Base-by-base conservation (phyloP, 2,329 filamentous ascomycete genomes). In the Delphinella strobiligena region DNA sequence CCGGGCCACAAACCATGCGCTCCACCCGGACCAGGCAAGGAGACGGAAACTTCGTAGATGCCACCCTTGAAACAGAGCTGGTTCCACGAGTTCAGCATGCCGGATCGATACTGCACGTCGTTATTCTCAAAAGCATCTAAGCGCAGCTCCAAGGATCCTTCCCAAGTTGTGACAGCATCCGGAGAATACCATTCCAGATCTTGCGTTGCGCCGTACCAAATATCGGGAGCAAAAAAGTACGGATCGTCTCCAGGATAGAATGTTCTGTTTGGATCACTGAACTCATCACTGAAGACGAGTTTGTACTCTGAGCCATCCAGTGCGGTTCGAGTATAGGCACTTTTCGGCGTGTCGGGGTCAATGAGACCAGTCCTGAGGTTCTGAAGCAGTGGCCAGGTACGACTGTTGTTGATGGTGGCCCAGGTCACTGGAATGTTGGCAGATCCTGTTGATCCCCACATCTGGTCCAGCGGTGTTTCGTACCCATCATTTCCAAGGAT, bases 181-280 rank as follows among this genome's bases (percentile, higher is more conserved):
- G 70, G 60, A 54, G 68, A 57, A 52, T 73, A 64, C 69, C 69
- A 62, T 51, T 70, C 66, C 37, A 71, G 44, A 50, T 71, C 68
- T 38, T 61, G 51, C 3, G 68, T 72, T 5, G 66, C 66, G 32
- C 66, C 68, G 52, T 75, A 75, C 67, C 71, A 73, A 35, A 72
- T 56, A 46, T 74, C 61, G 11, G 64, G 62, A 10, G 66, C 69
- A 24, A 58, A 66, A 60, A 66, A 74, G 51, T 66, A 75, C 1
- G 71, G 68, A 47, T 74, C 71, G 45, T 74, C 71, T n/a, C 69
- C 71, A 19, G 64, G 61, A 45, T 72, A 74, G 48, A 75, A 74
- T 0, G 69, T 71, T 19, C 71, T 58, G 38, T 68, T 68, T 30
- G 64, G 53, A 7, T 61, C 55, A 44, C 72, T 73, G 54, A 74